Percentiles rank a stretch among this genome's conserved stretches.
These are phyloP conservation scores for Globisporangium heterothallicum DNA, from an alignment of 352 stramenopile genomes.

Conservation along the genomic window DNA sequence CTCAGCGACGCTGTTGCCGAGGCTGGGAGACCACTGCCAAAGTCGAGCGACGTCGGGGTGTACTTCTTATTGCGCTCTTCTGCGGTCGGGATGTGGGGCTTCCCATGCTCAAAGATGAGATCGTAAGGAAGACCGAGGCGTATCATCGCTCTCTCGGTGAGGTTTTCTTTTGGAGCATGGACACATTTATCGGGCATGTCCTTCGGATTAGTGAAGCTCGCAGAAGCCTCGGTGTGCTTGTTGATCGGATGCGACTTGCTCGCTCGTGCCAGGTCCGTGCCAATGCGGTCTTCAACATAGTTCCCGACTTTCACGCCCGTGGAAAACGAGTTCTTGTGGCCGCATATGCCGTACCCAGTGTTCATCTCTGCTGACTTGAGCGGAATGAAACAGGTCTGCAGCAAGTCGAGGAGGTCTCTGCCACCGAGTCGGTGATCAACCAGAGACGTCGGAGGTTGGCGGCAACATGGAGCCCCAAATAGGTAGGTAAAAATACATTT, in stretches of 20 bases:
- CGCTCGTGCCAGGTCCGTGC: slow-evolving; percentile 33
- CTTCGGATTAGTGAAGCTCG: slow-evolving; percentile 47
- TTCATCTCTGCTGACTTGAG: slow-evolving; percentile 21
- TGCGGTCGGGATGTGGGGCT: slow-evolving; percentile 30
- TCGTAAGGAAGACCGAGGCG: slow-evolving; percentile 61
- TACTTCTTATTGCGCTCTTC: slow-evolving; percentile 49
- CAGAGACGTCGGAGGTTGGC: no score
- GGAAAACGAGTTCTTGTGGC: slow-evolving; percentile 81
- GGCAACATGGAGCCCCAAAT: no score
- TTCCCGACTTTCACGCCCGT: slow-evolving; percentile 75
- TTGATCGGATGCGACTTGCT: slow-evolving; percentile 34
- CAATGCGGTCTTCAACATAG: slow-evolving; percentile 79
- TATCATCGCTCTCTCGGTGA: slow-evolving; percentile 41
- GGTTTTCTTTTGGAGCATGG: slow-evolving; percentile 43
- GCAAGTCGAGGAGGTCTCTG: not conserved
- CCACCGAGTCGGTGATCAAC: no score
- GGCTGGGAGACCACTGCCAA: slow-evolving; percentile 25
- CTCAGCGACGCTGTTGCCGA: slow-evolving; percentile 20
- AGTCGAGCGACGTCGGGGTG: slow-evolving; percentile 47
- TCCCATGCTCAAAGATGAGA: slow-evolving; percentile 68
- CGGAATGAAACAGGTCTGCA: not conserved
- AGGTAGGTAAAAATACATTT: no score
- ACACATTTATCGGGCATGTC: slow-evolving; percentile 53
- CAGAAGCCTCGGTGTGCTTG: slow-evolving; percentile 39
- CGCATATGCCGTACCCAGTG: slow-evolving; percentile 64